Conservation (phyloP, 2,329 filamentous ascomycete species). For the Cladosporium sp. region DNA sequence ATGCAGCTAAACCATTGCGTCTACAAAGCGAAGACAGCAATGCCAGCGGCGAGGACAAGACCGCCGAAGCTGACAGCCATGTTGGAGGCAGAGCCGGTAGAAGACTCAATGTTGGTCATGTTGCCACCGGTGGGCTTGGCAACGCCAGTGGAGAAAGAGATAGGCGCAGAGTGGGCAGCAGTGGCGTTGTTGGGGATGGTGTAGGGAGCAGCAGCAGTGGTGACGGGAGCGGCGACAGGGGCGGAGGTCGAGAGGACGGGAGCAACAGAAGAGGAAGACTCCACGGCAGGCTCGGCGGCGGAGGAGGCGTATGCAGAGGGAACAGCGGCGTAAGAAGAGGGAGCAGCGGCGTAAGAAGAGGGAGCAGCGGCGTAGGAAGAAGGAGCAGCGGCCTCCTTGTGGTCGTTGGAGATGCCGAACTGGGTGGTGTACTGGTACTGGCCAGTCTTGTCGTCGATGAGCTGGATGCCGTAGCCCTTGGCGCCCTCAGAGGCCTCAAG, state of each 20-base stretch:
- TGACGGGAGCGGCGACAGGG: slow-evolving; percentile 35
- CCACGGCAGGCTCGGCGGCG: slow-evolving; percentile 10
- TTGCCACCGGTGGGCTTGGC: slow-evolving; percentile 30
- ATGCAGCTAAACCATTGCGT: slow-evolving; percentile 2
- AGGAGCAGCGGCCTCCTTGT: slow-evolving; percentile 22
- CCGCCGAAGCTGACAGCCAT: slow-evolving; percentile 42
- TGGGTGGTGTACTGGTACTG: slow-evolving; percentile 63
- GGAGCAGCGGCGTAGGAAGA: slow-evolving; percentile 3
- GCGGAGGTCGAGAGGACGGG: slow-evolving; percentile 22
- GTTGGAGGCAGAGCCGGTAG: slow-evolving; percentile 29
- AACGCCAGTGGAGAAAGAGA: slow-evolving; percentile 25
- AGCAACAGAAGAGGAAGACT: slow-evolving; percentile 19
- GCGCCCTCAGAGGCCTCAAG: slow-evolving; percentile 47
- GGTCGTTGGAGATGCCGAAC: slow-evolving; percentile 60
- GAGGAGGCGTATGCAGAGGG: slow-evolving; percentile 24
- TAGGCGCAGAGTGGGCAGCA: slow-evolving; percentile 36
- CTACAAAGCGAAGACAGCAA: slow-evolving; percentile 42
- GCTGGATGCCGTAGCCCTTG: slow-evolving; percentile 60
- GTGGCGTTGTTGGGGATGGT: slow-evolving; percentile 25
- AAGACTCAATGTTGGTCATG: slow-evolving; percentile 25
- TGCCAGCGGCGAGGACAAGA: slow-evolving; percentile 40
- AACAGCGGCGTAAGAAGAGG: slow-evolving; percentile 24
- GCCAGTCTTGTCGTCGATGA: slow-evolving; percentile 60
- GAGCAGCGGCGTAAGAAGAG: slow-evolving; percentile 24
- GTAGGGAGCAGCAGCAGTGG: slow-evolving; percentile 21